Percentiles rank a stretch among this genome's conserved stretches.
Conservation (phyloP, 805 yeast species). For the Pichia exigua region DNA sequence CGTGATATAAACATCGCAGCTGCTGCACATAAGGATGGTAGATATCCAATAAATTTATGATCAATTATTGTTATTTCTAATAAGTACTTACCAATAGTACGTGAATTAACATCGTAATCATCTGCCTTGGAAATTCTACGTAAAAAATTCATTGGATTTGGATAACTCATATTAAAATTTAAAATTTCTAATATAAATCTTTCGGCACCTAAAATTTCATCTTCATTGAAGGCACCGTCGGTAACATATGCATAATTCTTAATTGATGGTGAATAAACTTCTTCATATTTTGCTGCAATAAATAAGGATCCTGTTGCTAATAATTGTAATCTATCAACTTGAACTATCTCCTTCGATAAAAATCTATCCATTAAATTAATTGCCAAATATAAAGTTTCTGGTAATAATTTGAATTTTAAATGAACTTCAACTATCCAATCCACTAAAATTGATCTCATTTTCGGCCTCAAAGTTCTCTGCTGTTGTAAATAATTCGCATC, state of each 20-base stretch:
- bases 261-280: conserved; percentile 80
- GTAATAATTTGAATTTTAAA: conserved; percentile 69
- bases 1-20: conserved; percentile 82
- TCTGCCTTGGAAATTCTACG: conserved; percentile 88
- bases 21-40: conserved; percentile 79
- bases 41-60: conserved; percentile 60
- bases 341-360: conserved; percentile 65
- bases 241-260: conserved; percentile 82
- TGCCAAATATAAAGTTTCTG: conserved; percentile 79
- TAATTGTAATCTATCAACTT: conserved; percentile 72
- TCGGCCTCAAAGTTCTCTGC: conserved; percentile 65
- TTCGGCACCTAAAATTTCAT: conserved; percentile 78
- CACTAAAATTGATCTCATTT: conserved; percentile 79
- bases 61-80: conserved; percentile 73
- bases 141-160: conserved; percentile 85
- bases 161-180: conserved; percentile 70
- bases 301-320: conserved; percentile 80
- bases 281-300: conserved; percentile 91
- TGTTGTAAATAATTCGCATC: conserved; percentile 57
- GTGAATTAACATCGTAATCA: conserved; percentile 73
- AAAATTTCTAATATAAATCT: conserved; percentile 65
- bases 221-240: conserved; percentile 76
- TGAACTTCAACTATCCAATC: conserved; percentile 94
- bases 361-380: conserved; percentile 84
- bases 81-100: conserved; percentile 80